Evolutionary conservation across 768 basidiomycete genomes (phyloP).

Genomic region (Lentinula detonsa): DNA sequence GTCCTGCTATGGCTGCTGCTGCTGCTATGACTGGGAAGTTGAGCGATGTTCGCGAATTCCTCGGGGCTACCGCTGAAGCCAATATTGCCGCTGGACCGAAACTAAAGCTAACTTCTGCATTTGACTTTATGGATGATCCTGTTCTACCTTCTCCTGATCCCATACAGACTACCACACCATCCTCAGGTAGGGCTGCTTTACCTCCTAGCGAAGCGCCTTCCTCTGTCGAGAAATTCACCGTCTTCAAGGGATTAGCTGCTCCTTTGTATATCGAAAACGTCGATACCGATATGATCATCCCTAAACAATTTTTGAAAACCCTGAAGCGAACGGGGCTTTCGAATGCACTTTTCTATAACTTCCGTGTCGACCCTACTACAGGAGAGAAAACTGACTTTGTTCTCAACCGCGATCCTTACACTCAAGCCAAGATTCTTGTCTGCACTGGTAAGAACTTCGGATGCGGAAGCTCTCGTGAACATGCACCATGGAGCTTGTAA

Average conservation of each 20-base stretch:
- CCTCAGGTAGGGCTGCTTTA: constrained; percentile 24
- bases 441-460: constrained; percentile 89
- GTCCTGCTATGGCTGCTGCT: constrained; percentile 90
- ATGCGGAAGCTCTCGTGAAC: constrained; percentile 85
- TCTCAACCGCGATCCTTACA: constrained; percentile 75
- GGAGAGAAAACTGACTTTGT: constrained; percentile 81
- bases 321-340: constrained; percentile 86
- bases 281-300: constrained; percentile 93
- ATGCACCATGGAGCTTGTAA: constrained; percentile 84
- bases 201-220: constrained; percentile 39
- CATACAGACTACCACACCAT: constrained; percentile 26
- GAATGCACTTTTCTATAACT: constrained; percentile 74
- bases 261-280: constrained; percentile 81
- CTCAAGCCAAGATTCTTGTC: constrained; percentile 72
- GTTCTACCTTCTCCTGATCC: constrained; percentile 51
- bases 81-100: constrained; percentile 40
- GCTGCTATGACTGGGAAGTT: constrained; percentile 83
- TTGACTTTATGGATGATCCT: constrained; percentile 74
- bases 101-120: constrained; percentile 65
- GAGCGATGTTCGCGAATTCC: constrained; percentile 76
- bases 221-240: constrained; percentile 54
- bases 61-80: constrained; percentile 41
- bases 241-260: constrained; percentile 70
- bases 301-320: constrained; percentile 91
- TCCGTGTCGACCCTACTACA: constrained; percentile 72